These are phyloP conservation scores for Clohesyomyces aquaticus DNA, from an alignment of 495 filamentous ascomycete species.

Conservation along the genomic window DNA sequence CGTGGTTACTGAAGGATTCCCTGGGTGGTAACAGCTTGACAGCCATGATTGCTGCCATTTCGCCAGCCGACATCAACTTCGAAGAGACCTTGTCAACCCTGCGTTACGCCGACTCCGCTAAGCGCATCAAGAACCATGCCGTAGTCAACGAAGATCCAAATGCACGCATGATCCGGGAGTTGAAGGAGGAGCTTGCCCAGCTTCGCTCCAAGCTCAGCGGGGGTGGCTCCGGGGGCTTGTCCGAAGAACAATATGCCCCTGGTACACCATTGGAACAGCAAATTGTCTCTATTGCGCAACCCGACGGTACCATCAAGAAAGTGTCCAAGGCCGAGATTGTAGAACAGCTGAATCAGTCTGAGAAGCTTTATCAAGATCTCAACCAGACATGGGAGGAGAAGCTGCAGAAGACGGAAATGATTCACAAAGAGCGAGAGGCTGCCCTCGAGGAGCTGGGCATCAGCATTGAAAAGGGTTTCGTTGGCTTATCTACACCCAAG, in stretches of 20 bases:
- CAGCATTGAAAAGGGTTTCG: constrained; percentile 97
- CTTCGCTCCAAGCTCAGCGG: constrained; percentile 84
- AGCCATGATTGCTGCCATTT: constrained; percentile 99
- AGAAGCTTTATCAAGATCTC: constrained; percentile 93
- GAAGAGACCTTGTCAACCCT: constrained; percentile 96
- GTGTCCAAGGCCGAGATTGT: constrained; percentile 98
- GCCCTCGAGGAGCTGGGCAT: constrained; percentile 97
- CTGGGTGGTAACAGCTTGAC: constrained; percentile 99
- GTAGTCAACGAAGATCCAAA: constrained; percentile 99
- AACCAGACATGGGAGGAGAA: constrained; percentile 99
- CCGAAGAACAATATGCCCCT: constrained; percentile 84
- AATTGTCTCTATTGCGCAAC: constrained; percentile 87
- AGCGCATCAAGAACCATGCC: constrained; percentile 99
- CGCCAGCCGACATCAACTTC: constrained; percentile 98
- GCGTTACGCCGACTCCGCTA: constrained; percentile 95
- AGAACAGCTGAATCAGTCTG: constrained; percentile 91
- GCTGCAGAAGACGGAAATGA: constrained; percentile 88
- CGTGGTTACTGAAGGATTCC: constrained; percentile 97
- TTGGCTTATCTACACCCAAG: constrained; percentile 93
- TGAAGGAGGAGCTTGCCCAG: constrained; percentile 92
- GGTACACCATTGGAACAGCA: constrained; percentile 93
- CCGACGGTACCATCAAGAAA: constrained; percentile 87
- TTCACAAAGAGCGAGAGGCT: constrained; percentile 95
- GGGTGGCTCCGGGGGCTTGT: constrained; percentile 49
- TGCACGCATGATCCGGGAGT: constrained; percentile 95